Percentiles rank a stretch among this genome's conserved stretches.
These are phyloP conservation scores for Neospora caninum DNA, from an alignment of 169 alveolate species.

Conservation along the genomic window DNA sequence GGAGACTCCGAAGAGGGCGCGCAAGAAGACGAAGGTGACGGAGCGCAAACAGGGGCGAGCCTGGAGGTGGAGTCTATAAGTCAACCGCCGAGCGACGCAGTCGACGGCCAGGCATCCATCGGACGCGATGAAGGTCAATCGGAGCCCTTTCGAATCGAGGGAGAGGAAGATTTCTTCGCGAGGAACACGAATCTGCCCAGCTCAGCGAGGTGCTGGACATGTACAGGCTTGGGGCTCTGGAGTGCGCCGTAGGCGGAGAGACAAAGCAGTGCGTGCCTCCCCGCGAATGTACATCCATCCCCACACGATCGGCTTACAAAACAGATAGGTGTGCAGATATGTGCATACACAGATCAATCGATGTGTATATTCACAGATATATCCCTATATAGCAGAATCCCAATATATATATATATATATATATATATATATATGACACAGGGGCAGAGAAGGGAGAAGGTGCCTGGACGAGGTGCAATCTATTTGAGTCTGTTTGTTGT, in stretches of 20 bases:
- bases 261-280: not conserved
- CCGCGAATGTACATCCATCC: too few relatives aligned
- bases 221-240: not conserved
- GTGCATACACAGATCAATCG: not conserved
- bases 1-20: too few relatives aligned
- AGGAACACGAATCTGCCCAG: not conserved
- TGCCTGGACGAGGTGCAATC: too few relatives aligned
- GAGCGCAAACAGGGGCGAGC: too few relatives aligned
- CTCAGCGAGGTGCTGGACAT: not conserved
- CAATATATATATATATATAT: too few relatives aligned
- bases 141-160: not conserved
- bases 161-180: not conserved
- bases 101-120: not conserved
- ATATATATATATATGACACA: too few relatives aligned
- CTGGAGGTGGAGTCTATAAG: not conserved
- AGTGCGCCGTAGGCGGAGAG: not conserved
- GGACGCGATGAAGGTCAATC: not conserved
- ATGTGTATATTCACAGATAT: not conserved
- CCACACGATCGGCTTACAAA: not conserved
- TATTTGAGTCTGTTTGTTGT: too few relatives aligned
- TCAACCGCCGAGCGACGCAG: not conserved
- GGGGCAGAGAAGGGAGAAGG: too few relatives aligned
- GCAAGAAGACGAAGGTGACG: not conserved
- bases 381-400: not conserved
- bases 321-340: not conserved